Evolutionary conservation across 495 filamentous ascomycete species (phyloP).

Genomic region (Hypomontagnella monticulosa): DNA sequence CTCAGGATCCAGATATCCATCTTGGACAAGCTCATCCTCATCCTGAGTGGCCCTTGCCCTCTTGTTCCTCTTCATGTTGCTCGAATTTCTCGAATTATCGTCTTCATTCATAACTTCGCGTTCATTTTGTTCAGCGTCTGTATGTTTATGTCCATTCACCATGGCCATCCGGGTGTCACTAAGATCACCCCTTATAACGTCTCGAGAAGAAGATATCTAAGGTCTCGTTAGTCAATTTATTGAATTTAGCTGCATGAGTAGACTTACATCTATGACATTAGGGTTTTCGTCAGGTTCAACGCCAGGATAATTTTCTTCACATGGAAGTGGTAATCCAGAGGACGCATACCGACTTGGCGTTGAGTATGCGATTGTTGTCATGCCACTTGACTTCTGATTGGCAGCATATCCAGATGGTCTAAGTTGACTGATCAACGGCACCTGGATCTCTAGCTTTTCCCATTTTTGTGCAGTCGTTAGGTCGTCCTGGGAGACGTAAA

Average conservation of each 20-base stretch:
- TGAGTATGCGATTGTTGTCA: slow-evolving; percentile 42
- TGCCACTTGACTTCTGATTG: slow-evolving; percentile 43
- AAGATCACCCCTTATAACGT: slow-evolving; percentile 32
- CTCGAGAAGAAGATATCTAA: slow-evolving; percentile 44
- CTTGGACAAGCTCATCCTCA: slow-evolving; percentile 40
- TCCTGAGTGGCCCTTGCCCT: slow-evolving; percentile 16
- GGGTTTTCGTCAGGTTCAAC: slow-evolving; percentile 17
- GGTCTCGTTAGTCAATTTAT: slow-evolving; percentile 20
- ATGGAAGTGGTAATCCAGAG: slow-evolving; percentile 39
- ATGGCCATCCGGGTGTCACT: not conserved
- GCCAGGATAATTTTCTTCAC: slow-evolving; percentile 32
- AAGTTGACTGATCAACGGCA: slow-evolving; percentile 28
- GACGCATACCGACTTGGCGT: slow-evolving; percentile 43
- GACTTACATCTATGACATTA: slow-evolving; percentile 33
- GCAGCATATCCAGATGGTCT: slow-evolving; percentile 19
- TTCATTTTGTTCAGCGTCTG: not conserved
- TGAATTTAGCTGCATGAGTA: not conserved
- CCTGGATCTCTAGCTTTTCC: slow-evolving; percentile 41
- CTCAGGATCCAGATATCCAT: slow-evolving; percentile 5
- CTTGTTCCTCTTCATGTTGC: slow-evolving; percentile 27
- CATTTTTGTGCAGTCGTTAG: slow-evolving; percentile 49
- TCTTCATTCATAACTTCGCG: not conserved
- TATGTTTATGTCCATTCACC: slow-evolving; percentile 1
- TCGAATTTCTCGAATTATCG: not conserved
- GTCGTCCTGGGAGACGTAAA: slow-evolving; percentile 43